A percentile compares a stretch with the other conserved stretches of the same genome.
phyloP scores from a whole-genome alignment of 2,329 filamentous ascomycete species.

The Ophiostoma piceae region DNA sequence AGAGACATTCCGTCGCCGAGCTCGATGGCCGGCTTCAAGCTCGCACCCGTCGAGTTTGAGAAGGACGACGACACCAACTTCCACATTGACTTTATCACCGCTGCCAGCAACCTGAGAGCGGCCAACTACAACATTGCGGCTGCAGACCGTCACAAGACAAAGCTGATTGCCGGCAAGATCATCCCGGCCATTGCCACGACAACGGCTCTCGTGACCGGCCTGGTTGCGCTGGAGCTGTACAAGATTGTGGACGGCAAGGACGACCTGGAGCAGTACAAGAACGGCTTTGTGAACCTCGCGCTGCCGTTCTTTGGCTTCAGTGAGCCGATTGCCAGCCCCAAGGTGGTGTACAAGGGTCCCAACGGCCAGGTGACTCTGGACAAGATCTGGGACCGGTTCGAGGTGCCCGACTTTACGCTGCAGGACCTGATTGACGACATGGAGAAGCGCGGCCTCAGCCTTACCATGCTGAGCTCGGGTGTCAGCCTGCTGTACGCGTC shows the following conservation, averaged over 20 bases:
- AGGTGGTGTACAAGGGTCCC: constrained; percentile 80
- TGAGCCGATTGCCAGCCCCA: constrained; percentile 89
- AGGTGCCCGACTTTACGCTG: constrained; percentile 79
- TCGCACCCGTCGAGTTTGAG: constrained; percentile 88
- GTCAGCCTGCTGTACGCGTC: constrained; percentile 90
- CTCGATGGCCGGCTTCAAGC: constrained; percentile 77
- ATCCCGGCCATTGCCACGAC: constrained; percentile 98
- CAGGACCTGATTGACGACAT: constrained; percentile 79
- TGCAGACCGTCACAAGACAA: constrained; percentile 94
- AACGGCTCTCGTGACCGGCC: constrained; percentile 87
- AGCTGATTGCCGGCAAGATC: constrained; percentile 99
- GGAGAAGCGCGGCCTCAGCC: constrained; percentile 68
- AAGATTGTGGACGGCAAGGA: constrained; percentile 94
- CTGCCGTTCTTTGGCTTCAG: constrained; percentile 98
- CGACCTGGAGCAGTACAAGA: constrained; percentile 99
- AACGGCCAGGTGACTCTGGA: constrained; percentile 78
- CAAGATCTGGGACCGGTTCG: constrained; percentile 97
- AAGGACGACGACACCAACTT: constrained; percentile 98
- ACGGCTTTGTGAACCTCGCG: constrained; percentile 94
- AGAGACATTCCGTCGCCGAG: constrained; percentile 71
- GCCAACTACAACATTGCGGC: constrained; percentile 96
- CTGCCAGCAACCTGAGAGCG: constrained; percentile 90
- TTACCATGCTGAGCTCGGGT: constrained; percentile 95
- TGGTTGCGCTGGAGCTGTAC: constrained; percentile 89
- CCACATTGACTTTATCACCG: constrained; percentile 98